Evolutionary conservation across 2,329 filamentous ascomycete species (phyloP), one percentile per base, ranked within the genome.

Genomic region (Dryadomyces quercus-mongolicae): DNA sequence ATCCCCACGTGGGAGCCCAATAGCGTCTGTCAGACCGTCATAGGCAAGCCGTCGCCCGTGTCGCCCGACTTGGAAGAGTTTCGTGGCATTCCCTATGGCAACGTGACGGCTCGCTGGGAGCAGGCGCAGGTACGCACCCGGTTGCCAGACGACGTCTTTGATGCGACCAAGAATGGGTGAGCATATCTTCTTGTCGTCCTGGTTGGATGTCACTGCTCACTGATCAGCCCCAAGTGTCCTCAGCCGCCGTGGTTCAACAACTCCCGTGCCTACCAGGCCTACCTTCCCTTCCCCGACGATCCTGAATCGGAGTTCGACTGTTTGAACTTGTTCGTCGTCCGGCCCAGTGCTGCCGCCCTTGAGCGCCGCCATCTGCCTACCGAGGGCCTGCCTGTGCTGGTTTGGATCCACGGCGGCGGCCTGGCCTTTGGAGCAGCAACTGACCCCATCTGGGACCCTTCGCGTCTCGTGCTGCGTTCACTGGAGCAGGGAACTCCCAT

Each of bases 361-460:
- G 31, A 49, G 9, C 47, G 45, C 3, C 42, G 21, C 5, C 46
- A 48, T 9, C 21, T 56, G 9, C 10, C 47, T 2, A 21, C 47
- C 1, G 25, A n/a, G 7, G 18, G 13, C 10, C 21, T 56, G 10
- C 55, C 55, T 4, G 55, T 56, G 1, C 48, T 56, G n/a, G 52
- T 56, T 21, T 56, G 55, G 55, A 56, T 56, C 25, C 55, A 56
- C 20, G 55, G 55, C 44, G 55, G 55, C 13, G 55, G 47, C 6
- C 44, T 56, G 1, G 43, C 31, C 22, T 34, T 46, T 21, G 55
- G 55, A 15, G 36, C 55, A 3, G 47, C 15, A 12, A 53, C 50
- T 4, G 54, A 55, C 13, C 54, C 54, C 15, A 34, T 50, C 40
- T 55, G 46, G 46, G 54, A 55, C 18, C 51, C 51, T 1, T 25